Base-by-base conservation (phyloP, 169 alveolate species). In the Plasmodium coatneyi region DNA sequence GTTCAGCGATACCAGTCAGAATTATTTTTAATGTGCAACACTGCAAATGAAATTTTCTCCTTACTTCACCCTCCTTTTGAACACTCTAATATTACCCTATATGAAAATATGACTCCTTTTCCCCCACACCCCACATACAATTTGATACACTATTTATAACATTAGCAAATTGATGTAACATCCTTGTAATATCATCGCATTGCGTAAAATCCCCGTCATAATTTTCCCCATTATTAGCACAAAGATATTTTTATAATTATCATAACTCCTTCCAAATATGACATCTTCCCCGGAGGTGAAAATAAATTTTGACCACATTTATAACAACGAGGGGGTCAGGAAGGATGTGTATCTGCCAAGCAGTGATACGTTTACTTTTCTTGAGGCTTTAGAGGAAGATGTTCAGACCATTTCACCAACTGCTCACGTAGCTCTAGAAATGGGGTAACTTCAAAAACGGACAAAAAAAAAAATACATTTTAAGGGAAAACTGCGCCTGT, bases 361-460 rank as follows among this genome's bases (percentile, higher is more conserved):
- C 82, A 95, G 96, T 72, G 97, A 96, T 71, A 96, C 97, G 28
- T 96, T 95, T 82, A 78, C 95, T 5, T 96, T 95, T 52, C 86
- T 82, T 49, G 97, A 96, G 54, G 95, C 92, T 5, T 76, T 96
- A 5, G 89, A 92, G 46, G 66, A 79, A 25, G 97, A 96, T 19
- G 78, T 93, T 46, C 81, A 93, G 16, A 54, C 34, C 56, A 52
- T 96, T 49, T 25, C 93, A 7, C 52, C 80, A 60, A 39, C 80
- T 79, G 74, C 36, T 3, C 80, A 79, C 46, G 36, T 79, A 9
- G 78, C 71, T 32, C 34, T 87, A 70, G 93, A 87, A 87, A 87
- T 87, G 93, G 93, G 93, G 93, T 87, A 87, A 79, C 22, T 41
- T 32, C 25, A 25, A 12, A 79, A 86, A 72, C 25, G 79, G 66